Conservation (phyloP, 2,329 filamentous ascomycete genomes). For the Epichloe festucae region DNA sequence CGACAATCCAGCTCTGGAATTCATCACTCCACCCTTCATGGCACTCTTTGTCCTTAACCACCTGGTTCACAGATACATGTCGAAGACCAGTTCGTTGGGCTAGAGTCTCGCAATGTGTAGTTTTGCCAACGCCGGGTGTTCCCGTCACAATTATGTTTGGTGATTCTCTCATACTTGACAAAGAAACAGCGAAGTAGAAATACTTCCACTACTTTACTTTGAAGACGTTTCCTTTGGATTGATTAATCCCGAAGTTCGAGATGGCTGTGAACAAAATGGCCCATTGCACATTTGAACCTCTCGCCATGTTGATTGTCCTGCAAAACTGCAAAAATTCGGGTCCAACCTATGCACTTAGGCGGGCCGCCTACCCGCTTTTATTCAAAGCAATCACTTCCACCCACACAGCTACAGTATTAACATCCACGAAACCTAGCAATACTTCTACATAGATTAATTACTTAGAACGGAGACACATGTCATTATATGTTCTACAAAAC, state of each 20-base stretch:
- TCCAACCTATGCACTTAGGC: background rate
- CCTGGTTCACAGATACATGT: conserved; percentile 78
- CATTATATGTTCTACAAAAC: background rate
- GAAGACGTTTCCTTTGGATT: background rate
- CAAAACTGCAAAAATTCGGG: background rate
- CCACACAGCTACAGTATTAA: too few species aligned
- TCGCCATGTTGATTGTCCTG: background rate
- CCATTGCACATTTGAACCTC: background rate
- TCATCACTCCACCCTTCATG: conserved; percentile 83
- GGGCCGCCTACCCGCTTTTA: background rate
- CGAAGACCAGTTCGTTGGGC: conserved; percentile 63
- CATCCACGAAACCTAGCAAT: too few species aligned
- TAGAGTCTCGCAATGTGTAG: conserved; percentile 75
- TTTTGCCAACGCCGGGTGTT: conserved; percentile 92
- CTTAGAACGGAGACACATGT: too few species aligned
- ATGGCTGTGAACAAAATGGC: background rate
- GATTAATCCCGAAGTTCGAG: background rate
- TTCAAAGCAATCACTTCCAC: background rate
- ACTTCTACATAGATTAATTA: too few species aligned
- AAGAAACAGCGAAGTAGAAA: background rate
- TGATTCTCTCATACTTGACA: conserved; percentile 27
- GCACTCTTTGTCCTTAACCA: conserved; percentile 79
- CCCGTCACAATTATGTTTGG: conserved; percentile 95
- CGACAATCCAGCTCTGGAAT: conserved; percentile 79
- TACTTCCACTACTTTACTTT: background rate